These are phyloP conservation scores for Suillus subalutaceus DNA, from an alignment of 768 basidiomycete species.

Conservation along the genomic window DNA sequence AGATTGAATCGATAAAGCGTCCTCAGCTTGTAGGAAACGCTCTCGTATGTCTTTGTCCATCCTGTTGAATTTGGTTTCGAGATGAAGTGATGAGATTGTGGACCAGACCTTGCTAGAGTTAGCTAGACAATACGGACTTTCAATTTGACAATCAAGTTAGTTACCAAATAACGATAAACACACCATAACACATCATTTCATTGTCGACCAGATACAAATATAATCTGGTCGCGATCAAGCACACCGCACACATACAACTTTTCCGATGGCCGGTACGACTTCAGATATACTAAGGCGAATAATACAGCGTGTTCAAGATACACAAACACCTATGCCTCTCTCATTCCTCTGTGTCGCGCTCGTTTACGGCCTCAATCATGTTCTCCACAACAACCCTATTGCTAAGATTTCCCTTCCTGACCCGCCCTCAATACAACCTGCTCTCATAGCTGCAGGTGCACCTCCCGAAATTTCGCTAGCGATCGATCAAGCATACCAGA, in stretches of 20 bases:
- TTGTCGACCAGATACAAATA: not conserved
- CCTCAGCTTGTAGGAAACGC: not conserved
- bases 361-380: not conserved
- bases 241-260: not conserved
- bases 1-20: not conserved
- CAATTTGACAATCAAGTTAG: not conserved
- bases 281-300: not conserved
- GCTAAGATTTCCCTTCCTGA: constrained; percentile 9
- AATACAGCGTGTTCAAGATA: too few species aligned
- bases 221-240: too few species aligned
- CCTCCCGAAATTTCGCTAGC: not conserved
- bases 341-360: too few species aligned
- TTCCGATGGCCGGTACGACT: not conserved
- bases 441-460: constrained; percentile 9
- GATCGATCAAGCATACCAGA: constrained; percentile 11
- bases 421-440: constrained; percentile 4
- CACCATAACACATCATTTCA: not conserved
- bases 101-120: too few species aligned
- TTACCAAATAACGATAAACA: not conserved
- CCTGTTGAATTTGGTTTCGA: too few species aligned
- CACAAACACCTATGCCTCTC: too few species aligned
- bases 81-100: not conserved
- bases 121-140: constrained; percentile 14
- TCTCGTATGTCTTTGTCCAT: constrained; percentile 6
- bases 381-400: too few species aligned